Conservation (phyloP, 1,284 basidiomycete genomes). For the Cutaneotrichosporon cavernicola region DNA sequence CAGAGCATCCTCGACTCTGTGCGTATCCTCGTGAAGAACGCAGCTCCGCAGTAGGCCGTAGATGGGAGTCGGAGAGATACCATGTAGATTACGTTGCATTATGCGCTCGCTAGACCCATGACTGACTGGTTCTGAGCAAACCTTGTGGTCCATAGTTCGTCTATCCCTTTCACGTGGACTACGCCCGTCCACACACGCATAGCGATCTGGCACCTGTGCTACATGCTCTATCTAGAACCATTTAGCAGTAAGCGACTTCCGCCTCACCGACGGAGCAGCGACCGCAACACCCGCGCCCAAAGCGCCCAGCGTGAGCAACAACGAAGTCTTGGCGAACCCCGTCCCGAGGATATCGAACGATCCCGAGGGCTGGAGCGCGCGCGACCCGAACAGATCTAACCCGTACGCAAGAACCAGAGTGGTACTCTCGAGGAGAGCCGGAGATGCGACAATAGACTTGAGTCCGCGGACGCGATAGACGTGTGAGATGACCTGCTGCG, state of each 20-base stretch:
- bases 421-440: slow-evolving; percentile 86
- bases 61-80: neutral
- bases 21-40: slow-evolving; percentile 51
- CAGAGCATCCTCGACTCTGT: slow-evolving; percentile 56
- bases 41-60: neutral
- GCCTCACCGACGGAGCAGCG: slow-evolving; percentile 57
- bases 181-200: too few relatives aligned
- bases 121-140: too few relatives aligned
- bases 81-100: neutral
- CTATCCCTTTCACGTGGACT: too few relatives aligned
- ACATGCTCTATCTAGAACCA: slow-evolving; percentile 40
- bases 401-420: slow-evolving; percentile 83
- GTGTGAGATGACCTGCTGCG: slow-evolving; percentile 63
- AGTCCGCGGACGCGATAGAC: slow-evolving; percentile 65
- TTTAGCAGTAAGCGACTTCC: slow-evolving; percentile 44
- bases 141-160: too few relatives aligned
- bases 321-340: slow-evolving; percentile 89
- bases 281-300: slow-evolving; percentile 71
- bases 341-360: slow-evolving; percentile 92
- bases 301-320: slow-evolving; percentile 76
- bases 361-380: slow-evolving; percentile 73
- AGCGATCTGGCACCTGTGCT: neutral
- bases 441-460: slow-evolving; percentile 66
- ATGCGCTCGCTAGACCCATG: too few relatives aligned
- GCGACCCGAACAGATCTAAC: slow-evolving; percentile 80